phyloP scores from a whole-genome alignment of 371 early-diverging fungal species.

The Syncephalastrum sp. region DNA sequence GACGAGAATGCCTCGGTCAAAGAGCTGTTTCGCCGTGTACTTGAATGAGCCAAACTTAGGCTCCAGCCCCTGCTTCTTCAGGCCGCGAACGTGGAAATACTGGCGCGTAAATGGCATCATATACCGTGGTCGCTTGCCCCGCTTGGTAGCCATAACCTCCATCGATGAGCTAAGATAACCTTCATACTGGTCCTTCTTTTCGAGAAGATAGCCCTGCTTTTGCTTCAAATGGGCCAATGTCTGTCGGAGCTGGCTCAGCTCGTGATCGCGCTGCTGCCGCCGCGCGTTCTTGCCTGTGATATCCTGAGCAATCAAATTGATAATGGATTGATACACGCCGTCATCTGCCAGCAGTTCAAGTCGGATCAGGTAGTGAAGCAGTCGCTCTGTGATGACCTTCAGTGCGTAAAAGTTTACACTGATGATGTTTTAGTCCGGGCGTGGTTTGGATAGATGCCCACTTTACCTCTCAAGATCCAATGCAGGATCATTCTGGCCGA shows the following conservation, averaged over 20 bases:
- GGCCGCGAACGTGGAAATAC: constrained; percentile 87
- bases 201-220: constrained; percentile 77
- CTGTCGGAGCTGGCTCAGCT: constrained; percentile 69
- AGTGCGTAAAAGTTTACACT: constrained; percentile 37
- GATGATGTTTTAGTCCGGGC: not conserved
- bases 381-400: constrained; percentile 30
- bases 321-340: constrained; percentile 81
- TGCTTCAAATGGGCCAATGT: constrained; percentile 83
- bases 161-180: constrained; percentile 90
- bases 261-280: constrained; percentile 73
- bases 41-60: constrained; percentile 98
- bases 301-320: constrained; percentile 89
- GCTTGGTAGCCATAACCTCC: constrained; percentile 79
- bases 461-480: constrained; percentile 39
- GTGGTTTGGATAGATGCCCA: too few species aligned
- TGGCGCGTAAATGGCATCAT: constrained; percentile 87
- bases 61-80: constrained; percentile 82
- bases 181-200: constrained; percentile 86
- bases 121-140: constrained; percentile 72
- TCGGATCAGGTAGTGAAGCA: constrained; percentile 36
- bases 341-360: constrained; percentile 32
- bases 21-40: constrained; percentile 91
- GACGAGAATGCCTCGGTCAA: constrained; percentile 90
- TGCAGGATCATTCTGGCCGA: constrained; percentile 28
- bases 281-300: constrained; percentile 91